Conservation (phyloP, 2,329 filamentous ascomycete species). For the Calonectria fujianensis region DNA sequence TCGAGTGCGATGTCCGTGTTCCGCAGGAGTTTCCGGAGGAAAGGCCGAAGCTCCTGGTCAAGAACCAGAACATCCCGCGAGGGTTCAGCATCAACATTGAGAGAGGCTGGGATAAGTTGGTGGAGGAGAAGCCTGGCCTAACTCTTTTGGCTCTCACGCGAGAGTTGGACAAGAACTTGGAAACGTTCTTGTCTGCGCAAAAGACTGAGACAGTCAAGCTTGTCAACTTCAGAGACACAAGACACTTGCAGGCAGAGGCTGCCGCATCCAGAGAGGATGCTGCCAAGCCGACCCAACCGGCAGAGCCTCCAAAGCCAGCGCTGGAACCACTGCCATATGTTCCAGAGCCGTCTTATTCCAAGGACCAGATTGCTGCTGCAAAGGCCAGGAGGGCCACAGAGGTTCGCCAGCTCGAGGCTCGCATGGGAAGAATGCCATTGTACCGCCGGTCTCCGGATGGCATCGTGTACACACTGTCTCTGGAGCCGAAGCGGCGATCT, state of each 20-base stretch:
- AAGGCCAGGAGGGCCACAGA: conserved; percentile 79
- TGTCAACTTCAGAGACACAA: conserved; percentile 75
- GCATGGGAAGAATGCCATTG: conserved; percentile 79
- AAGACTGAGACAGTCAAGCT: conserved; percentile 85
- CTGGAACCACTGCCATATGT: conserved; percentile 58
- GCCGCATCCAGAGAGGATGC: conserved; percentile 30
- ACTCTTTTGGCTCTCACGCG: conserved; percentile 82
- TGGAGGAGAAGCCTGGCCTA: conserved; percentile 70
- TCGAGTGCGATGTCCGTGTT: conserved; percentile 81
- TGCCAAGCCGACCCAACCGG: conserved; percentile 22
- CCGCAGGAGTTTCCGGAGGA: conserved; percentile 77
- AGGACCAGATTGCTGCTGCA: conserved; percentile 77
- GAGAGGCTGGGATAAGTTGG: conserved; percentile 81
- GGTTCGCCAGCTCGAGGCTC: conserved; percentile 82
- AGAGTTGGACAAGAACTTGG: conserved; percentile 82
- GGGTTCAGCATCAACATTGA: conserved; percentile 87
- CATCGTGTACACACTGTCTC: conserved; percentile 80
- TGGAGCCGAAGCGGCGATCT: conserved; percentile 77
- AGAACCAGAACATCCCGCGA: conserved; percentile 81
- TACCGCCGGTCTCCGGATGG: conserved; percentile 83
- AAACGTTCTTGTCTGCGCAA: conserved; percentile 80
- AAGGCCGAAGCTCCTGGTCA: conserved; percentile 76
- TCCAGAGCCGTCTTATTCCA: conserved; percentile 71
- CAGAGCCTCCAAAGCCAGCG: conserved; percentile 36
- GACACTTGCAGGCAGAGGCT: conserved; percentile 62